Evolutionary conservation across 1,139 yeast species (phyloP).

Genomic region (Lizanozyma gosingica): DNA sequence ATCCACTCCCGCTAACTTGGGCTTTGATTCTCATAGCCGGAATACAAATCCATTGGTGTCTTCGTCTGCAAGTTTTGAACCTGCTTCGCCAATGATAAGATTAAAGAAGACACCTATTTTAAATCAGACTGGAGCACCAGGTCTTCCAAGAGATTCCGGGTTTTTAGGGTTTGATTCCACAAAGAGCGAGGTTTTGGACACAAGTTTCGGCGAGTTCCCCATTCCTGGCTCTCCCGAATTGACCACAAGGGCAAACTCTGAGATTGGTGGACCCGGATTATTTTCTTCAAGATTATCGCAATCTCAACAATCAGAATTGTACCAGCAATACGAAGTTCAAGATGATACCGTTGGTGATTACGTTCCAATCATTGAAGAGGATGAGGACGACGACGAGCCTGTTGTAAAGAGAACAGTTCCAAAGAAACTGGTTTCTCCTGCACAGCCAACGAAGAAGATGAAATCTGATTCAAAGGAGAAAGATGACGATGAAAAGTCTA

Average conservation of each 20-base stretch:
- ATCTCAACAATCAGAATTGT: conserved; percentile 38
- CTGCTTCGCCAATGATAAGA: neutral
- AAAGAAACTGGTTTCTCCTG: neutral
- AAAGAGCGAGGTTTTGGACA: conserved; percentile 6
- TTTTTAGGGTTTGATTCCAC: neutral
- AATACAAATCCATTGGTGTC: neutral
- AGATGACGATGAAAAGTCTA: conserved; percentile 8
- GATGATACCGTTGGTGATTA: conserved; percentile 41
- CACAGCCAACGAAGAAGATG: conserved; percentile 1
- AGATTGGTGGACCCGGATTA: conserved; percentile 27
- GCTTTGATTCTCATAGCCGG: neutral
- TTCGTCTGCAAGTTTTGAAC: neutral
- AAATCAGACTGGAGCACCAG: neutral
- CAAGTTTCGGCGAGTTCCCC: conserved; percentile 33
- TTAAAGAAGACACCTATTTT: neutral
- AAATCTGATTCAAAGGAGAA: conserved; percentile 9
- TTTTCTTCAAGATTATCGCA: conserved; percentile 34
- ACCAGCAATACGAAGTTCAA: conserved; percentile 39
- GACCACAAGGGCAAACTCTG: conserved; percentile 40
- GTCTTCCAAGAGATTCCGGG: neutral
- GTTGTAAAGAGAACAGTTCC: conserved; percentile 5
- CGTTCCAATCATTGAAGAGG: conserved; percentile 37
- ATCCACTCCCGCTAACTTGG: neutral
- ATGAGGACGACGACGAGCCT: conserved; percentile 34
- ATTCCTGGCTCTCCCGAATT: conserved; percentile 41